Evolutionary conservation across 2,329 filamentous ascomycete genomes (phyloP).

Genomic region (Clarireedia homoeocarpa): DNA sequence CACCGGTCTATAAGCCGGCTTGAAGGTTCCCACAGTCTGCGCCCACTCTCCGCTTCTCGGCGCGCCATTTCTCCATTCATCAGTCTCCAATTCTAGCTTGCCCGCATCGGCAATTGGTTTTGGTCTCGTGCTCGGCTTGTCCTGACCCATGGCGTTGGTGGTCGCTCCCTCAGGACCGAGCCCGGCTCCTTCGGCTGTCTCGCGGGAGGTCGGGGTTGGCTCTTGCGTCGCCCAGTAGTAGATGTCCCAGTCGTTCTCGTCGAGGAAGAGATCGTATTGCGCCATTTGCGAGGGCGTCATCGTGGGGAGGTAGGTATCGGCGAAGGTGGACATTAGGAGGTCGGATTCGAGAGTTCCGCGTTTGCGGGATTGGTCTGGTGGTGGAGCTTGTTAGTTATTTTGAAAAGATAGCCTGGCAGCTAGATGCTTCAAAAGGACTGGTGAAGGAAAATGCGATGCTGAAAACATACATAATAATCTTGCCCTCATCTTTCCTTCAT

Average conservation of each 20-base stretch:
- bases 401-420: background rate
- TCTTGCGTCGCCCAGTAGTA: conserved; percentile 99
- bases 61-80: conserved; percentile 30
- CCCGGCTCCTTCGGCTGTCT: conserved; percentile 46
- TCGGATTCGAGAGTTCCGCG: conserved; percentile 93
- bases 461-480: conserved; percentile 56
- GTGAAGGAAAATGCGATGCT: background rate
- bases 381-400: conserved; percentile 2
- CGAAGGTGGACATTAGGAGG: conserved; percentile 92
- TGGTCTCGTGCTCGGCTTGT: background rate
- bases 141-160: conserved; percentile 2
- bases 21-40: conserved; percentile 91
- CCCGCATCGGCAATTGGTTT: conserved; percentile 14
- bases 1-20: conserved; percentile 86
- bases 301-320: conserved; percentile 63
- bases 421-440: background rate
- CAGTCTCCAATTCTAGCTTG: conserved; percentile 22
- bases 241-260: conserved; percentile 99
- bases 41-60: conserved; percentile 74
- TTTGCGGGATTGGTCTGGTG: conserved; percentile 87
- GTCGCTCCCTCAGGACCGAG: conserved; percentile 25
- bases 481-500: conserved; percentile 77
- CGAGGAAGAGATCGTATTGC: conserved; percentile 86
- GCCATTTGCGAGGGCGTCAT: conserved; percentile 69
- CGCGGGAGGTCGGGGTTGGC: conserved; percentile 48